Base-by-base conservation (phyloP, 2,329 filamentous ascomycete genomes). In the Nemania sp. region DNA sequence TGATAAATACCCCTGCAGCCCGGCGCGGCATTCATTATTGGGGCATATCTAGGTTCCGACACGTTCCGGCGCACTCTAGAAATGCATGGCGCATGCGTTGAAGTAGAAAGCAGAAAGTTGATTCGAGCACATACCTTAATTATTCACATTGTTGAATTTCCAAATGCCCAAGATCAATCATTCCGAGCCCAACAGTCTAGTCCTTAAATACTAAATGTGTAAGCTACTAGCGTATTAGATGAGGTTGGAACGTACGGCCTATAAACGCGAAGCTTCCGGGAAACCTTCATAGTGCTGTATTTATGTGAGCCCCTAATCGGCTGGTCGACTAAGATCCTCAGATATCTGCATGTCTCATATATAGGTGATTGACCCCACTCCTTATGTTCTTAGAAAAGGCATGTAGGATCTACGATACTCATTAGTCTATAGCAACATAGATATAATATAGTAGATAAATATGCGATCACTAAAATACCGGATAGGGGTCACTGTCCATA, bases 11-110 rank as follows among this genome's bases (percentile, higher is more conserved):
- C 58, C 53, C 64, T 38, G 29, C 43, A 60, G 49, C 41, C 43
- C 51, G 63, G 57, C 63, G 24, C 49, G n/a, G 13, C 22, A 61
- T 52, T 13, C 20, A 8, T 64, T 43, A 60, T 41, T 60, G 56
- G 57, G n/a, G 24, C 55, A 43, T 29, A 11, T 41, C 13, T 15
- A 47, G 58, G 15, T 26, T 5, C 43, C 22, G 41, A 43, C 15
- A 41, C 6, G 35, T 15, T 26, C 56, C 35, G 27, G 22, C 22
- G 51, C 18, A n/a, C 10, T 24, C 35, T 20, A 22, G 38, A 27
- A 5, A 45, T 51, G 49, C 38, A 38, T 45, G 41, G 38, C 22
- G 27, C 47, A 54, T 47, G 20, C 41, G 29, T 35, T 24, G 32
- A 43, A n/a, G 26, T 38, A 6, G 55, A 20, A 54, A 54, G 22